Evolutionary conservation across 371 early-diverging fungal genomes (phyloP), one percentile per base, ranked within the genome.

Genomic region (Apophysomyces ossiformis): DNA sequence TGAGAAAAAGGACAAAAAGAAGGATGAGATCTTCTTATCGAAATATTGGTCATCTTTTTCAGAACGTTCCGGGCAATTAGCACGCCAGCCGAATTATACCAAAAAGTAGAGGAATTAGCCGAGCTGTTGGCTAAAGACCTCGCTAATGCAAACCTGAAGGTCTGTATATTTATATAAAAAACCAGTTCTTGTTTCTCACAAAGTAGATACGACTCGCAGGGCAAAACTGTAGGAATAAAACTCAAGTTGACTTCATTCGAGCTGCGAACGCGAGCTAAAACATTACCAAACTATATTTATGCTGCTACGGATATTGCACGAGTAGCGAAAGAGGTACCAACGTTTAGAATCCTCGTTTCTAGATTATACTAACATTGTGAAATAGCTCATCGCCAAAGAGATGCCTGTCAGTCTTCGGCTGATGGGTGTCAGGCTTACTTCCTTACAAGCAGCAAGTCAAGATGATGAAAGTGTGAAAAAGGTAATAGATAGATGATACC

Each of bases 371-470:
- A 36, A 58, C 38, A 15, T 46, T 32, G n/a, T 4, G 26, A 18
- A 41, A 11, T 57, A 76, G 70, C 56, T 77, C 1, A 45, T 77
- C 4, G 70, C 68, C 15, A 74, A 69, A 39, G 83, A 83, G 60
- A 58, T 83, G 38, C 83, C 83, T 6, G 61, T 83, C 4, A 72
- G 71, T 41, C 65, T 83, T 15, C 67, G 83, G 37, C 44, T 83
- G 4, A 83, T 83, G 83, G 83, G 83, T 1, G 61, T 83, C 38
- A 72, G 77, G 16, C 38, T 80, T 36, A 70, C 83, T 37, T 65
- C 69, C 1, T 57, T 83, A 12, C 69, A 72, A 45, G 68, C 69
- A 7, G 65, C 69, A 59, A 69, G 50, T 8, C 64, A 61, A 4
- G 68, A 73, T 46, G 73, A 74, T 36, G 66, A 73, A 57, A 70